Base-by-base conservation (phyloP, 1,284 basidiomycete genomes). In the Sporisorium reilianum region DNA sequence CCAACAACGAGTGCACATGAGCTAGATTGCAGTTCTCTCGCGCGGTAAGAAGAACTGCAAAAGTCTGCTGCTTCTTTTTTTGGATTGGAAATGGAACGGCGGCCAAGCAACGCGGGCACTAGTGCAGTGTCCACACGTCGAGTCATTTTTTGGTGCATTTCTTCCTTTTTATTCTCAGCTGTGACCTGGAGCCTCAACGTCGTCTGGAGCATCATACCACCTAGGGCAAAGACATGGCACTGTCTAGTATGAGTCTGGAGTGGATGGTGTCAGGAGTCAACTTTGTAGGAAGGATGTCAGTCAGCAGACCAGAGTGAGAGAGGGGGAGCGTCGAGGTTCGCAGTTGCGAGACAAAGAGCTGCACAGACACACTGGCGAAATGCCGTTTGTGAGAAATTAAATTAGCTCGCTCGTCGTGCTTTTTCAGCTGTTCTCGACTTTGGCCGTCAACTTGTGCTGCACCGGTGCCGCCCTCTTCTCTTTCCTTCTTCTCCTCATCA, bases 1-100 rank as follows among this genome's bases (percentile, higher is more conserved):
- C n/a, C n/a, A n/a, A n/a, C n/a, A n/a, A n/a, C n/a, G n/a, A n/a
- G n/a, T n/a, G n/a, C n/a, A n/a, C n/a, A n/a, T n/a, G n/a, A n/a
- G n/a, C n/a, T n/a, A n/a, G n/a, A n/a, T n/a, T n/a, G 25, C 23
- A 16, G 14, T 30, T 16, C 22, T 64, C 57, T 70, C 67, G 67
- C 45, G 62, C 67, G 67, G 54, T 64, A 70, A 70, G 67, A 70
- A 70, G 67, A 64, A 54, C 48, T 52, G n/a, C 5, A 12, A 23
- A 30, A 25, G 25, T 59, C 44, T 56, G 44, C 36, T 48, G 40
- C 30, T 40, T 18, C 30, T 38, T 23, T 18, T 23, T 25, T 25
- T 26, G 22, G 38, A 23, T 41, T 23, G 25, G 49, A 57, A 64
- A 55, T 46, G 14, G 12, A 25, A 34, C 28, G 32, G 16, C 52